Evolutionary conservation across 495 filamentous ascomycete genomes (phyloP).

Genomic region (Aspergillus mulundensis): DNA sequence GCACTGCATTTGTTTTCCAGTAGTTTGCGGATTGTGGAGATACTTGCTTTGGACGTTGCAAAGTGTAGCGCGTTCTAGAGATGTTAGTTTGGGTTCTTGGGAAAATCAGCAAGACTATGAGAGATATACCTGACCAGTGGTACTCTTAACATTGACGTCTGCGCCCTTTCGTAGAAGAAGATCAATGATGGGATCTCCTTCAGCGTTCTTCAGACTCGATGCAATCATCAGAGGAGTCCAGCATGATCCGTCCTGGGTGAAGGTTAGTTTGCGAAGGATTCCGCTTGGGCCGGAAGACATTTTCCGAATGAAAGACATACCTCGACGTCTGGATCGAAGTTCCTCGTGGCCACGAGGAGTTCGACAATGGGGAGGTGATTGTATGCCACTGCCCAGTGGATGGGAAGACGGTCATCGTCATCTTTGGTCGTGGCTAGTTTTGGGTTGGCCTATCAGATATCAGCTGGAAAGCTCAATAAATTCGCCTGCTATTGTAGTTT

Average conservation of each 20-base stretch:
- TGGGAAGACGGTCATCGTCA: constrained; percentile 82
- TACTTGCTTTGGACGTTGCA: constrained; percentile 79
- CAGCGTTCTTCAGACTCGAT: constrained; percentile 64
- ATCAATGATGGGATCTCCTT: constrained; percentile 54
- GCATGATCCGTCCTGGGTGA: constrained; percentile 69
- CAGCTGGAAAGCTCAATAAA: neutral
- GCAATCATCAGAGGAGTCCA: constrained; percentile 98
- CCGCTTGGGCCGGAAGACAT: neutral
- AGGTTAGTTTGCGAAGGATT: neutral
- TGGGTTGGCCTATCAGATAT: constrained; percentile 60
- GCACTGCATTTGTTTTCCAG: constrained; percentile 72
- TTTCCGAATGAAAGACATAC: constrained; percentile 34
- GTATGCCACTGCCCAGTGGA: constrained; percentile 92
- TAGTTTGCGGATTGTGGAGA: constrained; percentile 75
- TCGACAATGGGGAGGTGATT: constrained; percentile 73
- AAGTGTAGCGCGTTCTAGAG: constrained; percentile 81
- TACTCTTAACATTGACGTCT: constrained; percentile 76
- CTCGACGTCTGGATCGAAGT: constrained; percentile 85
- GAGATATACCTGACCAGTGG: constrained; percentile 52
- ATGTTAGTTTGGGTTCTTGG: neutral
- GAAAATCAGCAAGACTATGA: neutral
- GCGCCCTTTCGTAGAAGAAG: constrained; percentile 76
- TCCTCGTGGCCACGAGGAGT: constrained; percentile 59
- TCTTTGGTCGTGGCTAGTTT: constrained; percentile 72
- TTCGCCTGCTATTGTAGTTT: neutral